These are phyloP conservation scores for Corylus heterophylla DNA, from an alignment of 306 rosid genomes.

Conservation along the genomic window DNA sequence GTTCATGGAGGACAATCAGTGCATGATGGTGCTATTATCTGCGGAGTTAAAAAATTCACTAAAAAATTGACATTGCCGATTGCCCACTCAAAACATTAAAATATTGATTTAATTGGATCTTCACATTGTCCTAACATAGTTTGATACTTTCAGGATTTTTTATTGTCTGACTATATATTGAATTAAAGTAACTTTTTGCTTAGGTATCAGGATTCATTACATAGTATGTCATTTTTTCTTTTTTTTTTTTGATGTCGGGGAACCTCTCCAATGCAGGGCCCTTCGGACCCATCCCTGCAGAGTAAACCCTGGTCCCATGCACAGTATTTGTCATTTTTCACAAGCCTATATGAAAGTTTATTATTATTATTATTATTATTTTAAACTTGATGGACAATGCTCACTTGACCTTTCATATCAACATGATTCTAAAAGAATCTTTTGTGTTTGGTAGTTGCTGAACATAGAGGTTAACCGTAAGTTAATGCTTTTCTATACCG, in stretches of 20 bases:
- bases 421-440: slow-evolving; percentile 31
- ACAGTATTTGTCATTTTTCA: not conserved
- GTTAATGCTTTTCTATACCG: slow-evolving; percentile 67
- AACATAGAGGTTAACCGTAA: slow-evolving; percentile 58
- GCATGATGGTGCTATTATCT: not conserved
- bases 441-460: slow-evolving; percentile 43
- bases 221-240: not conserved
- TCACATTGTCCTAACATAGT: not conserved
- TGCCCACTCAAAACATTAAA: not conserved
- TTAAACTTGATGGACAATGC: not conserved
- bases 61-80: not conserved
- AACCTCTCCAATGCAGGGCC: too few species aligned
- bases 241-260: too few species aligned
- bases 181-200: not conserved
- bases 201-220: not conserved
- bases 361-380: too few species aligned
- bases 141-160: not conserved
- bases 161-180: not conserved
- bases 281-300: too few species aligned
- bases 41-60: not conserved
- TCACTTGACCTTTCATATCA: slow-evolving; percentile 5
- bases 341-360: not conserved
- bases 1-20: not conserved
- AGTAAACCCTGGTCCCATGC: too few species aligned
- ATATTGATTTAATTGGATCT: not conserved